Conservation (phyloP, 1,139 yeast genomes). For the Insectozyma bohioensis region DNA sequence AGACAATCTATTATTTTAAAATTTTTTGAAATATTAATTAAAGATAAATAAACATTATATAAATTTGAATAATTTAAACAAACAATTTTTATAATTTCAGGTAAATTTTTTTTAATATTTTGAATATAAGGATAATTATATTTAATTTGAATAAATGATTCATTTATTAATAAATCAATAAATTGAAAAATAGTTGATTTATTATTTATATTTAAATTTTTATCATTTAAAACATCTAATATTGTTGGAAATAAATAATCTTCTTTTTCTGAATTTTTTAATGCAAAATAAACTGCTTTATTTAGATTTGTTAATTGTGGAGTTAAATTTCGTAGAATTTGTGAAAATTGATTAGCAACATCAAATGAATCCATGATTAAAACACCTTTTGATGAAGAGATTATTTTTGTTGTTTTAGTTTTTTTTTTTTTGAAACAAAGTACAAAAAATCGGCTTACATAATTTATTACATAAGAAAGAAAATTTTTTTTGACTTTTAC, state of each 20-base stretch:
- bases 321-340: conserved; percentile 56
- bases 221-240: conserved; percentile 60
- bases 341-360: conserved; percentile 67
- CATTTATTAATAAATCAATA: conserved; percentile 55
- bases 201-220: conserved; percentile 51
- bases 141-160: conserved; percentile 35
- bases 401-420: not conserved
- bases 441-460: not conserved
- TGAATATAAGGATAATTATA: conserved; percentile 49
- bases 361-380: conserved; percentile 72
- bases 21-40: conserved; percentile 38
- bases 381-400: too few relatives aligned
- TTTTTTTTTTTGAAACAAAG: not conserved
- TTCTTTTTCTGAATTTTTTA: conserved; percentile 57
- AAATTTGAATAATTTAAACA: conserved; percentile 51
- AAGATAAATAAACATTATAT: conserved; percentile 39
- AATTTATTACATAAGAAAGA: not conserved
- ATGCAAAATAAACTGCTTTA: conserved; percentile 59
- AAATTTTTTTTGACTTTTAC: not conserved
- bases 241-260: conserved; percentile 76
- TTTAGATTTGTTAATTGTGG: conserved; percentile 61
- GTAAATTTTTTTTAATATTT: conserved; percentile 40
- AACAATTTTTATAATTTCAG: conserved; percentile 49
- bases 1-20: conserved; percentile 31
- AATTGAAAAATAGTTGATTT: conserved; percentile 69